Evolutionary conservation across 352 stramenopile genomes (phyloP).

Genomic region (Pythium aquatile): DNA sequence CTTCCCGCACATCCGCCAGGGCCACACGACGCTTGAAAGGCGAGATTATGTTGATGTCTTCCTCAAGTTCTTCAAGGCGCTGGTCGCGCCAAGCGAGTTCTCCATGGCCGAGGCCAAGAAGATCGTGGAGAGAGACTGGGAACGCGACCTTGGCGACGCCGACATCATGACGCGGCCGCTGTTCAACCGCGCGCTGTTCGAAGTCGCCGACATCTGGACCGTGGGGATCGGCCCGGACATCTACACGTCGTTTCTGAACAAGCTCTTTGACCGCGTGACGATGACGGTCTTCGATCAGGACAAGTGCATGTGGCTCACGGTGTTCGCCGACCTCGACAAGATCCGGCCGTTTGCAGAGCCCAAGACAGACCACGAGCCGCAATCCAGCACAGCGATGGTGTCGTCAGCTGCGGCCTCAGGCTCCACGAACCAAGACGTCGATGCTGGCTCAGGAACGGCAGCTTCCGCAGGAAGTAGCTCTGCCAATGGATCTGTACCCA

Average conservation of each 20-base stretch:
- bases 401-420: neutral
- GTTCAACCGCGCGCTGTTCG: slow-evolving; percentile 69
- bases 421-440: slow-evolving; percentile 22
- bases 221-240: slow-evolving; percentile 56
- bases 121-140: slow-evolving; percentile 83
- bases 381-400: neutral
- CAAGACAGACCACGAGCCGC: slow-evolving; percentile 18
- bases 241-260: slow-evolving; percentile 68
- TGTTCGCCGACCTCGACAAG: slow-evolving; percentile 69
- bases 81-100: slow-evolving; percentile 69
- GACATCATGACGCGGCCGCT: slow-evolving; percentile 55
- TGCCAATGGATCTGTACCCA: neutral
- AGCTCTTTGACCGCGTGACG: slow-evolving; percentile 77
- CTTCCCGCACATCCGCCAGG: slow-evolving; percentile 55
- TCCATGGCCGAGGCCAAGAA: slow-evolving; percentile 60
- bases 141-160: slow-evolving; percentile 42
- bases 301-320: slow-evolving; percentile 61
- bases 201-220: slow-evolving; percentile 86
- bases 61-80: slow-evolving; percentile 81
- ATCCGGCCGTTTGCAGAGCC: slow-evolving; percentile 62
- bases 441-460: neutral
- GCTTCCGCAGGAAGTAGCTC: neutral
- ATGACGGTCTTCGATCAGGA: slow-evolving; percentile 72
- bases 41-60: slow-evolving; percentile 77
- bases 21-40: slow-evolving; percentile 39